Base-by-base conservation (phyloP, 2,329 filamentous ascomycete genomes). In the Malbranchea zuffiana region DNA sequence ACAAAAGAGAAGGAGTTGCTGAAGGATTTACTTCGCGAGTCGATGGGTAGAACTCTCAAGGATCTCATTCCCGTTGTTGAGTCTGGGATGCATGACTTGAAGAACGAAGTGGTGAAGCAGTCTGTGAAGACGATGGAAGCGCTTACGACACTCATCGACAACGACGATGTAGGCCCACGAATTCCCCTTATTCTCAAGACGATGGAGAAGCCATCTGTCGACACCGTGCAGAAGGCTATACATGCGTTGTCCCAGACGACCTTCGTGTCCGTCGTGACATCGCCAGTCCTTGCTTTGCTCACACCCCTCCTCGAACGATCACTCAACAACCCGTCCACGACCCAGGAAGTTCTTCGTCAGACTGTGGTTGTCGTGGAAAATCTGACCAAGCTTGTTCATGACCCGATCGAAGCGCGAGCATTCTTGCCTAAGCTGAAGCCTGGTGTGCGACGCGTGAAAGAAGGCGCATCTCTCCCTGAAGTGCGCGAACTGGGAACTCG, bases 351-450 rank as follows among this genome's bases (percentile, higher is more conserved):
- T 15, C 71, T 95, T 39, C 81, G 90, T 44, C 88, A 95, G 65
- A 94, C 90, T 2, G 86, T 93, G 19, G 86, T 98, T 37, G 92
- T 98, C 35, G 82, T 90, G 13, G 90, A 98, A 67, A 98, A 98
- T 66, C 69, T 98, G 67, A 98, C 90, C 43, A 96, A 94, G 68
- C 77, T 98, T 20, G 90, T 98, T 18, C 90, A 98, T 61, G 87
- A 84, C 58, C 90, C 90, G 10, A 77, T 94, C 42, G 90, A 98
- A 67, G 90, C 90, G 21, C 75, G 90, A 47, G 84, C 84, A 39
- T 98, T 98, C 71, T 65, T 98, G 56, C 90, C 90, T 35, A 95
- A 94, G 64, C 71, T 98, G 35, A 82, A 83, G 54, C 90, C 90
- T 28, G 90, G 90, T 74, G 82, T 98, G 31, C 85, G 95, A 68